These are phyloP conservation scores for Cornus kousa DNA, from an alignment of 148 eudicot genomes.

Conservation along the genomic window DNA sequence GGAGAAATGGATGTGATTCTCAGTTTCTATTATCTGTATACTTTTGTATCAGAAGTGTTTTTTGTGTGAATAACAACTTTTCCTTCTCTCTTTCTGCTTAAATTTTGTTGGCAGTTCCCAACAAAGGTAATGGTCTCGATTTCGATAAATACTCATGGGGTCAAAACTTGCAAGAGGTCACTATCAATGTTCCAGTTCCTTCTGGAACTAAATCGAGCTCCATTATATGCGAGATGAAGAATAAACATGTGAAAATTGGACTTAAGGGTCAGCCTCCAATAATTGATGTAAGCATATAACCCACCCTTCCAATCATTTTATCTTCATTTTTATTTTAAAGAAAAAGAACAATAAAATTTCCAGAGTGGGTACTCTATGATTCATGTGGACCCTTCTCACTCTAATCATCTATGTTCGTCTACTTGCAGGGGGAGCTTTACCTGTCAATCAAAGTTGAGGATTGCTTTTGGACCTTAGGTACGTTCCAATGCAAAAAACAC, in stretches of 20 bases:
- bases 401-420: neutral
- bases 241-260: constrained; percentile 73
- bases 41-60: neutral
- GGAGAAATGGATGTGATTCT: neutral
- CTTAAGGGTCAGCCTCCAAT: constrained; percentile 74
- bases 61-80: neutral
- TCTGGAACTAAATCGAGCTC: constrained; percentile 65
- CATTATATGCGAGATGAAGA: constrained; percentile 66
- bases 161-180: constrained; percentile 78
- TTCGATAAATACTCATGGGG: constrained; percentile 72
- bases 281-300: constrained; percentile 45
- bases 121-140: constrained; percentile 70
- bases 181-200: constrained; percentile 59
- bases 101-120: constrained; percentile 50
- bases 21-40: neutral
- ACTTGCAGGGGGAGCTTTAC: constrained; percentile 65
- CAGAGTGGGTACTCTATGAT: neutral
- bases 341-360: too few species aligned
- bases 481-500: neutral
- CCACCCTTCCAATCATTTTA: neutral
- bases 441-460: constrained; percentile 76
- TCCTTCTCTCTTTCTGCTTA: neutral
- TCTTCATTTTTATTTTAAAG: too few species aligned
- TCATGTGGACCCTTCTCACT: neutral
- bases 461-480: constrained; percentile 92